These are phyloP conservation scores for Pythium graminicola DNA, from an alignment of 352 stramenopile genomes.

Conservation along the genomic window DNA sequence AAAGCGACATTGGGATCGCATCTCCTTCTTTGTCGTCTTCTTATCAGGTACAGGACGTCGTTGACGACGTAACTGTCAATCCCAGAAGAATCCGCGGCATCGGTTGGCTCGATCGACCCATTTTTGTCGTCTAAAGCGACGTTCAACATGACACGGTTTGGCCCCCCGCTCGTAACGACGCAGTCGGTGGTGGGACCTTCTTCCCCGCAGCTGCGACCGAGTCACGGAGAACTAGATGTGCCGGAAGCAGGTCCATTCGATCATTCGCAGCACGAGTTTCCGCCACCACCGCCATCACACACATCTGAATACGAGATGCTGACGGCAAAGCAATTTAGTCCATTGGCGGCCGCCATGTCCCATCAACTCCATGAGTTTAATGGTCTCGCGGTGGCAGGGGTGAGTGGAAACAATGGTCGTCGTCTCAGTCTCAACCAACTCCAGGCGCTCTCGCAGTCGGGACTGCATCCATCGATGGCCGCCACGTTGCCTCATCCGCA, in stretches of 20 bases:
- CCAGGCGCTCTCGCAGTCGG: neutral
- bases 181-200: neutral
- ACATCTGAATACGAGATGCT: slow-evolving; percentile 1
- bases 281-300: neutral
- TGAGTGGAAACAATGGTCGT: neutral
- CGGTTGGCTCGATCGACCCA: neutral
- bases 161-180: slow-evolving; percentile 10
- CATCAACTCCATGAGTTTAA: slow-evolving; percentile 19
- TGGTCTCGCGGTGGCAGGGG: neutral
- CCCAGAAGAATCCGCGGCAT: neutral
- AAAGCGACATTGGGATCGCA: neutral
- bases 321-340: slow-evolving; percentile 11
- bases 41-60: neutral
- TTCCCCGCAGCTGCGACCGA: slow-evolving; percentile 4
- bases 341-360: slow-evolving; percentile 14
- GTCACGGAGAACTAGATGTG: neutral
- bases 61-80: neutral
- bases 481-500: slow-evolving; percentile 15
- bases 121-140: neutral
- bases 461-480: neutral
- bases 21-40: slow-evolving; percentile 4
- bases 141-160: slow-evolving; percentile 19
- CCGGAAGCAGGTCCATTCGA: neutral
- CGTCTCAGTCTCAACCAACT: slow-evolving; percentile 18
- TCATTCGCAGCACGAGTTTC: slow-evolving; percentile 1